phyloP scores from a whole-genome alignment of 768 basidiomycete species.

The Hericium alpestre region DNA sequence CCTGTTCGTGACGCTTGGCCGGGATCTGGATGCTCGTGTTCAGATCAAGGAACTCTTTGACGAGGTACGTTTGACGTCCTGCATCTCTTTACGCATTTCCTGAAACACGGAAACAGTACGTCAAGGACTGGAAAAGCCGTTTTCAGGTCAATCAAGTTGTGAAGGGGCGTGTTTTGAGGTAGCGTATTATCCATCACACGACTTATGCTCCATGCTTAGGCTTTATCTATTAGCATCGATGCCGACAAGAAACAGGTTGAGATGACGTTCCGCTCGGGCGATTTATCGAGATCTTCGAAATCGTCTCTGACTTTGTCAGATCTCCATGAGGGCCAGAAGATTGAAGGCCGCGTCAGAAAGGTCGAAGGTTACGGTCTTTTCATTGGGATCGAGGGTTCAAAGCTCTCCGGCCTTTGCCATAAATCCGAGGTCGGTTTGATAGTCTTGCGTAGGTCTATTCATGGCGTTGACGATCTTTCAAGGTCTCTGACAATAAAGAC shows the following conservation, averaged over 20 bases:
- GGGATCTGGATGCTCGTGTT: constrained; percentile 79
- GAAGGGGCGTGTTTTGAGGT: constrained; percentile 77
- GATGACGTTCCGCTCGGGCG: constrained; percentile 73
- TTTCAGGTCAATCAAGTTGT: constrained; percentile 79
- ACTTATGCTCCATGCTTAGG: not conserved
- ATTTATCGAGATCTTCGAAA: constrained; percentile 30
- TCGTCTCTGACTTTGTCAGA: constrained; percentile 37
- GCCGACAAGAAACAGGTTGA: constrained; percentile 70
- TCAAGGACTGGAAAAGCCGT: constrained; percentile 89
- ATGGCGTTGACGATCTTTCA: not conserved
- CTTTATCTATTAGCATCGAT: constrained; percentile 47
- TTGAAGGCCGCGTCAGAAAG: constrained; percentile 68
- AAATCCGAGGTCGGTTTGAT: constrained; percentile 64
- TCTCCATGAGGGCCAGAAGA: constrained; percentile 69
- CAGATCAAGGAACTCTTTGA: constrained; percentile 92
- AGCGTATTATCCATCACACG: constrained; percentile 7
- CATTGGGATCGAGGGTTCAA: constrained; percentile 76
- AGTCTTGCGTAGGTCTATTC: not conserved
- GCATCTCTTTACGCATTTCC: not conserved
- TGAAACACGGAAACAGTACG: constrained; percentile 41
- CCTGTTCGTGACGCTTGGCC: constrained; percentile 78
- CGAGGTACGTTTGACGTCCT: constrained; percentile 35
- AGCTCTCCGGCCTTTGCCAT: constrained; percentile 85
- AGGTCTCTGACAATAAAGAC: constrained; percentile 84
- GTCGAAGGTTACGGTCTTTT: constrained; percentile 90